phyloP scores from a whole-genome alignment of 176 grass and related monocot species.

The Chloris gayana region DNA sequence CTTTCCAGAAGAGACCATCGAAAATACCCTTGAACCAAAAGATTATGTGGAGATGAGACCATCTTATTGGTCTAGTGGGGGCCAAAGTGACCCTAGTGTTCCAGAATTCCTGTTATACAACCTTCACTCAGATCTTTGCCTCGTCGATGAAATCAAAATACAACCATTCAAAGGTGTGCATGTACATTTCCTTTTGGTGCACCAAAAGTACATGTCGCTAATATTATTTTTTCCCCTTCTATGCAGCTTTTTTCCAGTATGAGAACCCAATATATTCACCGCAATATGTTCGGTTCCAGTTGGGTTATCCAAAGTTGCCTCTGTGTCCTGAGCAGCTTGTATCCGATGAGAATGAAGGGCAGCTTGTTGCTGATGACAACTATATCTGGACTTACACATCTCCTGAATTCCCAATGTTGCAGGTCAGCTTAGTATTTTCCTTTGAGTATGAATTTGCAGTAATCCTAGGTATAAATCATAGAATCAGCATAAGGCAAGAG shows the following conservation, averaged over 20 bases:
- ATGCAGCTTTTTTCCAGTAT: slow-evolving; percentile 68
- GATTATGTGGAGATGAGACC: slow-evolving; percentile 24
- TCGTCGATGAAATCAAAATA: slow-evolving; percentile 69
- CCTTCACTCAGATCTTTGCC: slow-evolving; percentile 45
- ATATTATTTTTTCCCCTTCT: not conserved
- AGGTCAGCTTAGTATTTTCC: slow-evolving; percentile 34
- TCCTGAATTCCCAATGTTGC: slow-evolving; percentile 71
- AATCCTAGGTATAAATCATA: not conserved
- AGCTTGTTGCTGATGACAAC: slow-evolving; percentile 34
- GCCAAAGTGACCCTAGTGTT: slow-evolving; percentile 38
- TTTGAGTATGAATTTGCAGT: not conserved
- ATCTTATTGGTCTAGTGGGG: slow-evolving; percentile 75
- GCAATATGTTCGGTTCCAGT: slow-evolving; percentile 48
- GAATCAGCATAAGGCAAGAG: not conserved
- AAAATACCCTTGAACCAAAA: slow-evolving; percentile 51
- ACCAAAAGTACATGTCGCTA: slow-evolving; percentile 10
- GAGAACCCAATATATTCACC: slow-evolving; percentile 65
- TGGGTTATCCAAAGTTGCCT: slow-evolving; percentile 58
- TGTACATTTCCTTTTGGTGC: not conserved
- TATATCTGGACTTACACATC: slow-evolving; percentile 71
- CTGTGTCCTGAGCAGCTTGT: slow-evolving; percentile 21
- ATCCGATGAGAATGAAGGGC: slow-evolving; percentile 41
- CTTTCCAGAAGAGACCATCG: slow-evolving; percentile 63
- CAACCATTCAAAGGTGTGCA: slow-evolving; percentile 58
- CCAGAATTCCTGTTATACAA: slow-evolving; percentile 54